Evolutionary conservation across 2,329 filamentous ascomycete genomes (phyloP), one percentile per base, ranked within the genome.

Genomic region (Aspergillus novoparasiticus): DNA sequence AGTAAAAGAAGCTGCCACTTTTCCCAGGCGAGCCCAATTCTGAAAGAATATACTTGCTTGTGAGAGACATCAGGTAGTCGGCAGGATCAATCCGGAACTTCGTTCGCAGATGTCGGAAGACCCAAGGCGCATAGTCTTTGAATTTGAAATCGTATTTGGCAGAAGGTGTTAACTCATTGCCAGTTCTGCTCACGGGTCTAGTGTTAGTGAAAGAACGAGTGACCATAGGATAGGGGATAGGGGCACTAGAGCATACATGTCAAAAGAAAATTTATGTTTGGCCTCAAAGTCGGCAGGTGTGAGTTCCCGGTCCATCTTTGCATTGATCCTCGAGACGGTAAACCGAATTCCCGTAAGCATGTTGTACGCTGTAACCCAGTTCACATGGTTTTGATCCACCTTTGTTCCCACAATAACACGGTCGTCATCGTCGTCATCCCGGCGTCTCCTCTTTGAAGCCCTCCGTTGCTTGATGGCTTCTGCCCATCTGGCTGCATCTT

Each of bases 61-160:
- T 98, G 73, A 99, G 82, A 9, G 95, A 99, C 89, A 99, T 96
- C 65, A 99, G 88, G 76, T 99, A 99, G 79, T 99, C 95, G 70
- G 94, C 95, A 26, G 95, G 95, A 75, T 99, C 95, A 60, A 98
- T 87, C 71, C 90, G 89, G 82, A 99, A 99, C 66, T 90, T 90
- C 56, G 88, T 84, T 69, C 95, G 91, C 50, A 99, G 85, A 79
- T 93, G 92, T 73, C 95, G 92, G 80, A 99, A 99, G 63, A 99
- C 95, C 94, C 94, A 98, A 62, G 95, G 95, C n/a, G 94, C 94
- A 79, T 99, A 99, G 81, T 99, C 95, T 82, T 99, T 99, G 85
- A 99, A 99, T 80, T 99, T 99, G 88, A 99, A 99, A 82, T 99
- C 95, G 83, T 99, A 99, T 81, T 99, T 98, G 70, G 95, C 94